A percentile compares a stretch with the other conserved stretches of the same genome.
These are phyloP conservation scores for Clonostachys solani DNA, from an alignment of 2,329 filamentous ascomycete genomes.

Conservation along the genomic window DNA sequence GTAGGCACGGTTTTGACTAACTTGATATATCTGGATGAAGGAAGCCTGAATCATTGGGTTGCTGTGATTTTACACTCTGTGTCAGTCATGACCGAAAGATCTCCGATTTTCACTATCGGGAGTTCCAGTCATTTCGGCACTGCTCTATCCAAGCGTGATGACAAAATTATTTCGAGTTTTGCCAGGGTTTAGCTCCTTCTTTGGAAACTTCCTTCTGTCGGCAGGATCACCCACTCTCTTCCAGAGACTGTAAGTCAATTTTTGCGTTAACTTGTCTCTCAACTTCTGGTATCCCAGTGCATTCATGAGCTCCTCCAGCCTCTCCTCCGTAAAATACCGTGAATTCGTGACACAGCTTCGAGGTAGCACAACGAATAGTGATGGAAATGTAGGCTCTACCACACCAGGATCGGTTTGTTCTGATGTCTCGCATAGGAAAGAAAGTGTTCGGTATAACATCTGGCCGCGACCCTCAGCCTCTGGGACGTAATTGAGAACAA, in stretches of 20 bases:
- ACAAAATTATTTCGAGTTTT: constrained; percentile 85
- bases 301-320: constrained; percentile 69
- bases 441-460: constrained; percentile 75
- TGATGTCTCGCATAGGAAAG: constrained; percentile 54
- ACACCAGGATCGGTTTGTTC: constrained; percentile 3
- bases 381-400: constrained; percentile 47
- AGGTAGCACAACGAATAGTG: constrained; percentile 85
- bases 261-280: constrained; percentile 70
- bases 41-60: too few species aligned
- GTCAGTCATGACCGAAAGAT: too few species aligned
- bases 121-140: not conserved
- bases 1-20: too few species aligned
- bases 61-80: too few species aligned
- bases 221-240: constrained; percentile 28
- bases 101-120: not conserved
- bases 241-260: constrained; percentile 91
- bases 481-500: constrained; percentile 93
- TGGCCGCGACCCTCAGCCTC: constrained; percentile 69
- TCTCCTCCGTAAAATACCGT: constrained; percentile 74
- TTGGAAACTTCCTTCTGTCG: constrained; percentile 29
- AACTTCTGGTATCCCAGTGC: constrained; percentile 67
- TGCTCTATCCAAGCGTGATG: constrained; percentile 57
- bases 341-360: constrained; percentile 87
- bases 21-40: too few species aligned
- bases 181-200: constrained; percentile 75